These are phyloP conservation scores for Cercophora scortea DNA, from an alignment of 495 filamentous ascomycete species.

Conservation along the genomic window DNA sequence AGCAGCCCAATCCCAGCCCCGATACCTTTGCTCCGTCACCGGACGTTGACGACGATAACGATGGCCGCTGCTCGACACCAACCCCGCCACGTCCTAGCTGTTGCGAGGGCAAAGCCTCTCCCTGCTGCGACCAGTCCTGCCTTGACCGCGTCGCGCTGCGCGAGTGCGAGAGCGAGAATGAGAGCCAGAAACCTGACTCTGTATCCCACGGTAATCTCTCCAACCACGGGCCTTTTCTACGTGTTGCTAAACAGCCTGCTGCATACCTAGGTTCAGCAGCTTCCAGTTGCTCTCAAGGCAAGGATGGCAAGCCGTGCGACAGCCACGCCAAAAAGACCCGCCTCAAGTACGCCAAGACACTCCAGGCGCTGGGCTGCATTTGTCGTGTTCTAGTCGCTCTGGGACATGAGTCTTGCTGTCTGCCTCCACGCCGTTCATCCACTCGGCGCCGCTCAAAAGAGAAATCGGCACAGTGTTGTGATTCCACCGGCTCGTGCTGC, in stretches of 20 bases:
- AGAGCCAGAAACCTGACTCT: no score
- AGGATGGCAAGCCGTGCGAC: slow-evolving; percentile 24
- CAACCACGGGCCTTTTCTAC: background rate
- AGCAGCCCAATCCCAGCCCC: no score
- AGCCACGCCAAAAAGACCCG: slow-evolving; percentile 25
- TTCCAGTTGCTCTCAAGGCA: background rate
- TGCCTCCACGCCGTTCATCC: slow-evolving; percentile 11
- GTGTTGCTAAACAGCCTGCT: background rate
- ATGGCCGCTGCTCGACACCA: no score
- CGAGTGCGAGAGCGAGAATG: slow-evolving; percentile 13
- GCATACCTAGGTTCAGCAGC: background rate
- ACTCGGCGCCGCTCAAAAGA: slow-evolving; percentile 9
- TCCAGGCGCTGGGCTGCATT: slow-evolving; percentile 46
- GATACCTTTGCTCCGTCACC: no score
- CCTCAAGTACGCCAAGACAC: slow-evolving; percentile 28
- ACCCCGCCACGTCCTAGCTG: no score
- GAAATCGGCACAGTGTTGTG: slow-evolving; percentile 2
- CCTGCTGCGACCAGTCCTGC: slow-evolving; percentile 33
- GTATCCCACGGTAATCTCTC: background rate
- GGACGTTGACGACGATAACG: no score
- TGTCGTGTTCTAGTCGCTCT: slow-evolving; percentile 46
- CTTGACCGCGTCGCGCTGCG: slow-evolving; percentile 41
- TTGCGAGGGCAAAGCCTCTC: slow-evolving; percentile 26
- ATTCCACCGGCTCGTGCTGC: background rate
- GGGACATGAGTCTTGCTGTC: slow-evolving; percentile 46